Conservation (phyloP, 2,329 filamentous ascomycete genomes). For the Neopestalotiopsis clavispora region DNA sequence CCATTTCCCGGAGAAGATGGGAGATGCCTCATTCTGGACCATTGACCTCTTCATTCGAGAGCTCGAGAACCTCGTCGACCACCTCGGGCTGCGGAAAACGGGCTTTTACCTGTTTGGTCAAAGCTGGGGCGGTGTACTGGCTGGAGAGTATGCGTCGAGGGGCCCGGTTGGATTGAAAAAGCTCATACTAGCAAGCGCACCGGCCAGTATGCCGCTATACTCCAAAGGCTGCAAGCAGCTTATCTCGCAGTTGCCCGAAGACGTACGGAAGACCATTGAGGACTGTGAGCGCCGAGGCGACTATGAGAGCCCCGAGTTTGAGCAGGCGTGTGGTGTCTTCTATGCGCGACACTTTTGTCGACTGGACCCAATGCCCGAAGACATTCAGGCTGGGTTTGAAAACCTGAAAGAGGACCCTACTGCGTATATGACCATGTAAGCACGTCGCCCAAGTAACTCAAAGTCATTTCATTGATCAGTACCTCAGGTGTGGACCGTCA, state of each 20-base stretch:
- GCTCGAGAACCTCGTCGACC: constrained; percentile 23
- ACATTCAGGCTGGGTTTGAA: background rate
- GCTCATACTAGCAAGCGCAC: background rate
- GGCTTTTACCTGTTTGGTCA: constrained; percentile 26
- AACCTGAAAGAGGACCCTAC: background rate
- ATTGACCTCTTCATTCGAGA: constrained; percentile 23
- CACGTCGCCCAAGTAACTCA: background rate
- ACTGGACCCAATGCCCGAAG: background rate
- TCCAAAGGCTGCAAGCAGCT: background rate
- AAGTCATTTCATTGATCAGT: background rate
- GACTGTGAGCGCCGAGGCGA: background rate
- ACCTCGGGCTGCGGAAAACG: constrained; percentile 19
- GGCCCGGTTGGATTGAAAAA: background rate
- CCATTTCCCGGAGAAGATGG: constrained; percentile 22
- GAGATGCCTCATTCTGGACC: constrained; percentile 24
- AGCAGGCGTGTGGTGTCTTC: background rate
- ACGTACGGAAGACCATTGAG: background rate
- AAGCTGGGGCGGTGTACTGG: constrained; percentile 27
- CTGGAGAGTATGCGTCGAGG: constrained; percentile 19
- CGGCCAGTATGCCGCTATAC: background rate
- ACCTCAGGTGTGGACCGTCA: constrained; percentile 25
- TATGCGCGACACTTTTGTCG: background rate
- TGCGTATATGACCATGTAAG: background rate
- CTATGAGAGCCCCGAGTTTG: background rate
- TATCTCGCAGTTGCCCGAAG: background rate